These are phyloP conservation scores for Nelumbo lutea DNA, from an alignment of 164 flowering plant genomes.

Conservation along the genomic window DNA sequence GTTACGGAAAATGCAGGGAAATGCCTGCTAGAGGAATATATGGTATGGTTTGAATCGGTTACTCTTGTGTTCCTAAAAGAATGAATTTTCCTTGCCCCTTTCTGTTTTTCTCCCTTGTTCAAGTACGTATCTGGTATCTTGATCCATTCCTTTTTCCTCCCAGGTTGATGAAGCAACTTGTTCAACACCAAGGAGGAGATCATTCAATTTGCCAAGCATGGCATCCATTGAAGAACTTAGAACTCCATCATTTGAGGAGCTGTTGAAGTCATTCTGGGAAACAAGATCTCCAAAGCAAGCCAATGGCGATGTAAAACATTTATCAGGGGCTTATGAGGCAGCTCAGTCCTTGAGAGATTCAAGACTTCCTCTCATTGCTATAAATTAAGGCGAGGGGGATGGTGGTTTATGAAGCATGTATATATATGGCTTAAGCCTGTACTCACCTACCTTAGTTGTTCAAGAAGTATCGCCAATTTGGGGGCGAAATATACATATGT, in stretches of 20 bases:
- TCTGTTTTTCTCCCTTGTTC: neutral
- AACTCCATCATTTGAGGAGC: slow-evolving; percentile 85
- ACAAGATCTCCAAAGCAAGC: slow-evolving; percentile 49
- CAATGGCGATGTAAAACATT: slow-evolving; percentile 77
- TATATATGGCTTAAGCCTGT: slow-evolving; percentile 18
- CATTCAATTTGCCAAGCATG: slow-evolving; percentile 70
- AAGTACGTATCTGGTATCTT: neutral
- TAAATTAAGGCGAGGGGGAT: slow-evolving; percentile 35
- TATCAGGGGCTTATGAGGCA: slow-evolving; percentile 40
- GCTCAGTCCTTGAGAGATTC: slow-evolving; percentile 66
- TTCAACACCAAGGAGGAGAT: slow-evolving; percentile 80
- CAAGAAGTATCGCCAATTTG: no score
- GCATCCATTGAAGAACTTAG: slow-evolving; percentile 86
- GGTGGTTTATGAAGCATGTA: slow-evolving; percentile 27
- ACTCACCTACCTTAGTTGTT: neutral
- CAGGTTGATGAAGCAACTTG: slow-evolving; percentile 98
- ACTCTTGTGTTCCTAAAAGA: neutral
- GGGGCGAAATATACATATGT: neutral
- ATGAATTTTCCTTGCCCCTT: neutral
- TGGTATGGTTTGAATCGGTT: slow-evolving; percentile 37
- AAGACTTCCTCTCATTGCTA: slow-evolving; percentile 83
- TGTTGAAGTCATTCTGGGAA: slow-evolving; percentile 74
- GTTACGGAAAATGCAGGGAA: slow-evolving; percentile 85
- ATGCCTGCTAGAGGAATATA: slow-evolving; percentile 72
- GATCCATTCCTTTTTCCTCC: neutral